Conservation (phyloP, 257 asterid species). For the Primulina eburnea region DNA sequence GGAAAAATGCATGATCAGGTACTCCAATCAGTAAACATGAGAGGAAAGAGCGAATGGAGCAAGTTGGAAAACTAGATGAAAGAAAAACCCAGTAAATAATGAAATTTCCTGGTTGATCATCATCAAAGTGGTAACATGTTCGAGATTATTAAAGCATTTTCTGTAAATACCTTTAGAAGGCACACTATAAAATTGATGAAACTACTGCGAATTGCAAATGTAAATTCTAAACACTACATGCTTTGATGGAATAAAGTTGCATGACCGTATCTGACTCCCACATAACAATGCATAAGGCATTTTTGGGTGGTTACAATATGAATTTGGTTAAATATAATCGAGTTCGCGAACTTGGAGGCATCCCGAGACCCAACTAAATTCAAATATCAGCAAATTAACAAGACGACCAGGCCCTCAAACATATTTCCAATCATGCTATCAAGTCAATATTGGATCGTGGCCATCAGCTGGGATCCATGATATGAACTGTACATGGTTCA, state of each 20-base stretch:
- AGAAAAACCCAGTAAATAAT: background rate
- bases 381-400: conserved; percentile 1
- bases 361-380: background rate
- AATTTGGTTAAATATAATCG: no score
- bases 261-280: background rate
- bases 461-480: background rate
- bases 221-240: background rate
- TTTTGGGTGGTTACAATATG: background rate
- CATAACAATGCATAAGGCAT: no score
- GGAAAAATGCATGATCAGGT: background rate
- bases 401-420: background rate
- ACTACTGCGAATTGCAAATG: background rate
- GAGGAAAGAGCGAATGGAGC: background rate
- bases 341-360: background rate
- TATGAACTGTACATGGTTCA: background rate
- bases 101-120: background rate
- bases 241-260: background rate
- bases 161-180: background rate
- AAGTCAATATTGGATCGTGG: background rate
- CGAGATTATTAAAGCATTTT: background rate
- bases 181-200: background rate
- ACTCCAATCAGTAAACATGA: background rate
- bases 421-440: background rate
- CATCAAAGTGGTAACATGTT: background rate
- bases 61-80: background rate